A percentile compares a stretch with the other conserved stretches of the same genome.
These are phyloP conservation scores for Thraustochytrium sp. DNA, from an alignment of 352 stramenopile genomes.

Conservation along the genomic window DNA sequence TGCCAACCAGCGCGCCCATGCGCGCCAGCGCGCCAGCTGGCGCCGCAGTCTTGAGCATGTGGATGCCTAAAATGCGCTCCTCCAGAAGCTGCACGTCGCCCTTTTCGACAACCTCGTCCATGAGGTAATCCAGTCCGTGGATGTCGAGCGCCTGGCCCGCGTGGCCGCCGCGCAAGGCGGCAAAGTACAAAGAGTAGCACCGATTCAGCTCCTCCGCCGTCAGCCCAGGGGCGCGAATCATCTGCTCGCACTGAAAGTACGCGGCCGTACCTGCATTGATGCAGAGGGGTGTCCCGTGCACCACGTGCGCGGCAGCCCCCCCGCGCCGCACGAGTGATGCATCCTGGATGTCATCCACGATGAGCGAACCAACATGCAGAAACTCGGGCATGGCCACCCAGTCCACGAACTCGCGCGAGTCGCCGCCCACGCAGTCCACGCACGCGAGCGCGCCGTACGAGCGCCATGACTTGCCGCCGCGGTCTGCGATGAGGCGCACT, in stretches of 20 bases:
- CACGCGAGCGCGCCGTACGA: conserved; percentile 48
- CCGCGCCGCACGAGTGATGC: conserved; percentile 34
- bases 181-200: conserved; percentile 47
- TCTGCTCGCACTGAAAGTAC: conserved; percentile 49
- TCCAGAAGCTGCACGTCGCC: conserved; percentile 35
- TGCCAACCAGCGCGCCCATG: conserved; percentile 47
- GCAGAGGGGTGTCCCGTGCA: conserved; percentile 27
- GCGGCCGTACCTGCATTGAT: conserved; percentile 49
- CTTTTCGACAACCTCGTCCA: conserved; percentile 41
- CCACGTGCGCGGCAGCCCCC: conserved; percentile 5
- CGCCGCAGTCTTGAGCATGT: conserved; percentile 50
- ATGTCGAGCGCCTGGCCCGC: conserved; percentile 49
- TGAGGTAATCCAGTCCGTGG: conserved; percentile 47
- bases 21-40: conserved; percentile 44
- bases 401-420: conserved; percentile 47
- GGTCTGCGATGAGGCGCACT: conserved; percentile 45
- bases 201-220: conserved; percentile 37
- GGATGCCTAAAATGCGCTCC: conserved; percentile 46
- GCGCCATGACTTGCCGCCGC: conserved; percentile 48
- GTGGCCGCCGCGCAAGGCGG: conserved; percentile 45
- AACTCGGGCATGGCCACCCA: conserved; percentile 51
- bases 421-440: conserved; percentile 48
- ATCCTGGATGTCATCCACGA: conserved; percentile 49
- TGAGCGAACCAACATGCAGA: conserved; percentile 48
- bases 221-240: conserved; percentile 25